Conservation (phyloP, 352 stramenopile genomes). For the Phytophthora ramorum region DNA sequence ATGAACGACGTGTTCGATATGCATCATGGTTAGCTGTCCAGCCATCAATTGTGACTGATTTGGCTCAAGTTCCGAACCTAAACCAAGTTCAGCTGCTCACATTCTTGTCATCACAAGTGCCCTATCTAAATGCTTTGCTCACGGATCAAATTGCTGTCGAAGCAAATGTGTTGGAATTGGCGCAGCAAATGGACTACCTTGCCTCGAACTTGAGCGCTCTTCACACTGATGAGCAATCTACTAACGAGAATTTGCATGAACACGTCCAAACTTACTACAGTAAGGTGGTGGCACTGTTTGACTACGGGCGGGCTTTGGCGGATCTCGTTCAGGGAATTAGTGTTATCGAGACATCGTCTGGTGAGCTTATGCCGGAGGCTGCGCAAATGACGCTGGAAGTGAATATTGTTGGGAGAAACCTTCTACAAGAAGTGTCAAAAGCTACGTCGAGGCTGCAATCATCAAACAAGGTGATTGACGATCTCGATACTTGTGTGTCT, state of each 20-base stretch:
- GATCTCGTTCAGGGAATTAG: slow-evolving; percentile 65
- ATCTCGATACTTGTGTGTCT: slow-evolving; percentile 8
- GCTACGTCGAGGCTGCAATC: slow-evolving; percentile 17
- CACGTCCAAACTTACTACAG: slow-evolving; percentile 47
- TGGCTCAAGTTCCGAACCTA: slow-evolving; percentile 7
- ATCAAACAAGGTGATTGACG: slow-evolving; percentile 12
- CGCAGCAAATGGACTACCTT: slow-evolving; percentile 63
- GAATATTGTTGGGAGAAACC: slow-evolving; percentile 40
- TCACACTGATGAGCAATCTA: neutral
- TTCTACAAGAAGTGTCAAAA: slow-evolving; percentile 37
- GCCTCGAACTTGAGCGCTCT: slow-evolving; percentile 35
- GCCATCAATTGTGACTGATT: neutral
- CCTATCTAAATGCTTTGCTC: slow-evolving; percentile 44
- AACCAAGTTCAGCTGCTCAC: slow-evolving; percentile 47
- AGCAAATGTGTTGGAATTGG: slow-evolving; percentile 49
- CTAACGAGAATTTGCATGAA: slow-evolving; percentile 35
- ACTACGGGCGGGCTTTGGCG: slow-evolving; percentile 41
- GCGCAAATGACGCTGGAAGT: slow-evolving; percentile 49
- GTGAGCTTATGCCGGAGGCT: slow-evolving; percentile 17
- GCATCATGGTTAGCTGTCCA: slow-evolving; percentile 39
- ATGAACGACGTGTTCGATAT: slow-evolving; percentile 51
- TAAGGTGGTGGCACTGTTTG: slow-evolving; percentile 44
- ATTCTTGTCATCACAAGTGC: slow-evolving; percentile 48
- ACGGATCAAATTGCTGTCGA: slow-evolving; percentile 42
- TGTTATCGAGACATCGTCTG: slow-evolving; percentile 54